Evolutionary conservation across 768 basidiomycete species (phyloP).

Genomic region (Russula vinacea): DNA sequence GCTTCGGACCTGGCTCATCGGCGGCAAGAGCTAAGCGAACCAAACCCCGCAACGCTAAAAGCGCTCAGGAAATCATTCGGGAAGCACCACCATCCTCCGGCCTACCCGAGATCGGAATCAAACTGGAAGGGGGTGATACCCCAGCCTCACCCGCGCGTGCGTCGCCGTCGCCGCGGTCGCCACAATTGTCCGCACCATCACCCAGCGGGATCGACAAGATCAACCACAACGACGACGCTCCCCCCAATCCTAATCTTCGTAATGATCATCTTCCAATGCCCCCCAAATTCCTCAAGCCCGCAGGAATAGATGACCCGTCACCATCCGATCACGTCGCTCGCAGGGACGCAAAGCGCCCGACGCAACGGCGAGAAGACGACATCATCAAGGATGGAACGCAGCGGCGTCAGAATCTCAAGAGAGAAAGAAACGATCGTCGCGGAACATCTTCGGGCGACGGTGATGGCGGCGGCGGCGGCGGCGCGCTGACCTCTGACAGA

Average conservation of each 20-base stretch:
- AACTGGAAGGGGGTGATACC: constrained; percentile 8
- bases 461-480: background rate
- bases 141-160: background rate
- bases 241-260: background rate
- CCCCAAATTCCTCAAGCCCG: constrained; percentile 22
- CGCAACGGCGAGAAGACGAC: background rate
- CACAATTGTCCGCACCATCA: constrained; percentile 4
- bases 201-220: background rate
- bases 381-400: background rate
- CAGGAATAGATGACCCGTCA: constrained; percentile 20
- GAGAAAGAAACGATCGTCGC: constrained; percentile 19
- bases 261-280: background rate
- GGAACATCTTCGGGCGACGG: background rate
- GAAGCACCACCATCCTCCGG: constrained; percentile 9
- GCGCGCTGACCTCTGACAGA: constrained; percentile 4
- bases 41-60: constrained; percentile 17
- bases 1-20: constrained; percentile 17
- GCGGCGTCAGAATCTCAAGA: constrained; percentile 21
- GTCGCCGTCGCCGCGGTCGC: background rate
- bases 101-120: constrained; percentile 5
- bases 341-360: constrained; percentile 15
- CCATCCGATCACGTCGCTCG: constrained; percentile 10
- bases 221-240: background rate
- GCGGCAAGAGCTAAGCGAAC: constrained; percentile 1
- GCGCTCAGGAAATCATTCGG: constrained; percentile 21